phyloP scores from a whole-genome alignment of 495 filamentous ascomycete genomes.

The Aspergillus olivimuriae region DNA sequence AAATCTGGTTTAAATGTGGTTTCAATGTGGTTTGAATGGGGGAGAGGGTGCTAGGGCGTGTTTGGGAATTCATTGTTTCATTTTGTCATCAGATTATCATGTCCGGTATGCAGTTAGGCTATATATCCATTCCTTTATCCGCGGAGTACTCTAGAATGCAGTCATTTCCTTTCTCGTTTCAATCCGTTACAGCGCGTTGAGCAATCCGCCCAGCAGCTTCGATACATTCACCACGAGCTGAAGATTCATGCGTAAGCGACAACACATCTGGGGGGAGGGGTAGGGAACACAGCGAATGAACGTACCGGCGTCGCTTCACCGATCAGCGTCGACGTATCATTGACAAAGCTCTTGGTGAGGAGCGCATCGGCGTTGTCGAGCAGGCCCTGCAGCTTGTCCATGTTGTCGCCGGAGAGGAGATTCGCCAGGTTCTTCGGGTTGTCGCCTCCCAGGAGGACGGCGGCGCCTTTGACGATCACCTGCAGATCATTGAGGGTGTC shows the following conservation, averaged over 20 bases:
- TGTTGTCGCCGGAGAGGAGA: conserved; percentile 23
- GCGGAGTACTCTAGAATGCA: neutral
- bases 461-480: conserved; percentile 28
- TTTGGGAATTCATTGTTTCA: neutral
- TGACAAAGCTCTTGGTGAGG: conserved; percentile 29
- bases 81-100: too few relatives aligned
- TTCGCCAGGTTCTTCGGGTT: conserved; percentile 19
- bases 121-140: neutral
- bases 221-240: conserved; percentile 30
- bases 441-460: conserved; percentile 16
- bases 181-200: conserved; percentile 15
- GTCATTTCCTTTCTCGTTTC: conserved; percentile 1
- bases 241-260: too few relatives aligned
- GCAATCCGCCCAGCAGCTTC: conserved; percentile 25
- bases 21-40: conserved; percentile 7
- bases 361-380: conserved; percentile 27
- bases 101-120: too few relatives aligned
- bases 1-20: conserved; percentile 2
- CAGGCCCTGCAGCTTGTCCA: conserved; percentile 26
- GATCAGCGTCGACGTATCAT: conserved; percentile 44
- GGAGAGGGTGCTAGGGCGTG: too few relatives aligned
- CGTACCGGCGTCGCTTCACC: conserved; percentile 47
- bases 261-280: too few relatives aligned
- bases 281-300: too few relatives aligned
- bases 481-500: conserved; percentile 40